A percentile compares a stretch with the other conserved stretches of the same genome.
These are phyloP conservation scores for Quercus lobata DNA, from an alignment of 331 rosid species.

Conservation along the genomic window DNA sequence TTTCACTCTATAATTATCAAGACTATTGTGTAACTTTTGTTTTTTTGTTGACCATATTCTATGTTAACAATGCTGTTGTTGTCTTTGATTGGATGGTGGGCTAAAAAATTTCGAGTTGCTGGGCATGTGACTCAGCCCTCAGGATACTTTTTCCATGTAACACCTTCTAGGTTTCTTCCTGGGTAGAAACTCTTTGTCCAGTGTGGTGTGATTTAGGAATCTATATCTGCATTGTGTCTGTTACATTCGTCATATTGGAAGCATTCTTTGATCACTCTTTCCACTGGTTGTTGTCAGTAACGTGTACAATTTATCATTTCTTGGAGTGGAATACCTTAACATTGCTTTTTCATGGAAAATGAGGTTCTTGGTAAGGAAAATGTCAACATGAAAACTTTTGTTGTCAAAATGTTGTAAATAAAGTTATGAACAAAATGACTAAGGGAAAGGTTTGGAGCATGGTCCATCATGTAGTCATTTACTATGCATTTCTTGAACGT, in stretches of 20 bases:
- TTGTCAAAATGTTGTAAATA: neutral
- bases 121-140: neutral
- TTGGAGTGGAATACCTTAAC: neutral
- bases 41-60: neutral
- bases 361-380: neutral
- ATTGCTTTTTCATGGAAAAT: neutral
- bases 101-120: neutral
- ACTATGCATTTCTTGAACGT: neutral
- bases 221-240: neutral
- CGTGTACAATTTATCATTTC: neutral
- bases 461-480: slow-evolving; percentile 1
- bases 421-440: neutral
- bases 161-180: neutral
- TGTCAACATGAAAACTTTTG: too few relatives aligned
- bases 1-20: neutral
- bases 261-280: neutral
- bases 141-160: neutral
- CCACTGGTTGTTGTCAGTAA: neutral
- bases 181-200: neutral
- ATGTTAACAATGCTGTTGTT: neutral
- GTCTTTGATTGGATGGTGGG: neutral
- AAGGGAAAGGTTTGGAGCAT: neutral
- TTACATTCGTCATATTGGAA: neutral
- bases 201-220: neutral
- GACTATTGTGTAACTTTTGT: neutral